Conservation (phyloP, 108 stramenopile genomes). For the Nannochloropsis granulata region DNA sequence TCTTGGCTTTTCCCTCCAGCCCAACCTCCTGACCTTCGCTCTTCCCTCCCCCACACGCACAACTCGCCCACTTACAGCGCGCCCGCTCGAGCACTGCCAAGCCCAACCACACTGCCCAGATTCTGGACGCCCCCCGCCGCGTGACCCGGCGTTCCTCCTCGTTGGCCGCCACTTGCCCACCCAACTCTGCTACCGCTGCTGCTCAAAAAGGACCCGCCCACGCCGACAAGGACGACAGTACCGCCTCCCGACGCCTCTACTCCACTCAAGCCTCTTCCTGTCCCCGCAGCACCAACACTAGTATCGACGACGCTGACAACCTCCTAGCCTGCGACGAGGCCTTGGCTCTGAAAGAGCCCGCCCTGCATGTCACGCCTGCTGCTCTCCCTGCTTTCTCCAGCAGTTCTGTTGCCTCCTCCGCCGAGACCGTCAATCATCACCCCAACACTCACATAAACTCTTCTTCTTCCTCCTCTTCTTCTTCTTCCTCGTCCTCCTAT, state of each 20-base stretch:
- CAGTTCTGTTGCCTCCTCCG: no score
- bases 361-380: background rate
- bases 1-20: background rate
- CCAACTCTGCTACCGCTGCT: background rate
- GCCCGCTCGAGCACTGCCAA: background rate
- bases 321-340: background rate
- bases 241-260: background rate
- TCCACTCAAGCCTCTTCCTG: background rate
- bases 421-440: no score
- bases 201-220: background rate
- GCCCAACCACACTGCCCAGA: no score
- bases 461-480: background rate
- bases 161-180: background rate
- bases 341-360: background rate
- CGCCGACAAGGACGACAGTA: background rate
- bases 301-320: background rate
- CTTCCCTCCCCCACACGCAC: background rate
- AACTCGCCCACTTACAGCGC: background rate
- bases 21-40: background rate
- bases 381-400: no score
- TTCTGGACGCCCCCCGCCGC: background rate
- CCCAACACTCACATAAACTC: no score
- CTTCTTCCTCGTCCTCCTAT: background rate
- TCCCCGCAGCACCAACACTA: background rate
- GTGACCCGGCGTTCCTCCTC: background rate